These are phyloP conservation scores for Krasilnikovozyma curviuscula DNA, from an alignment of 768 basidiomycete species.

Conservation along the genomic window DNA sequence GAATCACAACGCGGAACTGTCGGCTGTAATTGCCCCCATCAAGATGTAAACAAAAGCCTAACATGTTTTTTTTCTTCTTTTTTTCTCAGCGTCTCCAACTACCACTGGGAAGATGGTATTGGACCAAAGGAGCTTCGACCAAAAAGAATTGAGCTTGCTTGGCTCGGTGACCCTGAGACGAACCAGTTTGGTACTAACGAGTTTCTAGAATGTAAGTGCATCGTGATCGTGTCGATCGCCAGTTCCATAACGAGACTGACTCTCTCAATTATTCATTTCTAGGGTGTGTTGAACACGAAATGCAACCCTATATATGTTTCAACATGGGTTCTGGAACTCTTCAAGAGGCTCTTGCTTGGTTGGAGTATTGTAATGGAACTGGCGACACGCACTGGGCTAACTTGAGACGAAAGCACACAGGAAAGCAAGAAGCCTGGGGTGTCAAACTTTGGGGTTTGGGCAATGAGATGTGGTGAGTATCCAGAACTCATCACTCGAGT, in stretches of 20 bases:
- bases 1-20: too few relatives aligned
- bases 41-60: not conserved
- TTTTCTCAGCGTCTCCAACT: constrained; percentile 25
- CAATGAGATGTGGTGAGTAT: constrained; percentile 34
- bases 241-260: constrained; percentile 38
- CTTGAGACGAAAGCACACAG: constrained; percentile 37
- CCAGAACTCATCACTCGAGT: too few relatives aligned
- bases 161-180: constrained; percentile 41
- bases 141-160: constrained; percentile 41
- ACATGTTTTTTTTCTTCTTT: not conserved
- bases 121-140: constrained; percentile 36
- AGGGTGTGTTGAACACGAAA: not conserved
- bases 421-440: constrained; percentile 37
- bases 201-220: constrained; percentile 40
- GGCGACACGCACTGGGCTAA: constrained; percentile 37
- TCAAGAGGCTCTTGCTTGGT: constrained; percentile 36
- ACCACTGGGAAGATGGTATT: constrained; percentile 42
- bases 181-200: constrained; percentile 35
- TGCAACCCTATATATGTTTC: not conserved
- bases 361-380: constrained; percentile 44
- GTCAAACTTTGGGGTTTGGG: constrained; percentile 34
- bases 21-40: not conserved
- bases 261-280: not conserved
- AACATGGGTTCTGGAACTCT: constrained; percentile 41
- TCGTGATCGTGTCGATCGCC: constrained; percentile 38